A percentile compares a stretch with the other conserved stretches of the same genome.
These are phyloP conservation scores for Schwanniomyces etchellsii DNA, from an alignment of 1,139 yeast genomes.

Conservation along the genomic window DNA sequence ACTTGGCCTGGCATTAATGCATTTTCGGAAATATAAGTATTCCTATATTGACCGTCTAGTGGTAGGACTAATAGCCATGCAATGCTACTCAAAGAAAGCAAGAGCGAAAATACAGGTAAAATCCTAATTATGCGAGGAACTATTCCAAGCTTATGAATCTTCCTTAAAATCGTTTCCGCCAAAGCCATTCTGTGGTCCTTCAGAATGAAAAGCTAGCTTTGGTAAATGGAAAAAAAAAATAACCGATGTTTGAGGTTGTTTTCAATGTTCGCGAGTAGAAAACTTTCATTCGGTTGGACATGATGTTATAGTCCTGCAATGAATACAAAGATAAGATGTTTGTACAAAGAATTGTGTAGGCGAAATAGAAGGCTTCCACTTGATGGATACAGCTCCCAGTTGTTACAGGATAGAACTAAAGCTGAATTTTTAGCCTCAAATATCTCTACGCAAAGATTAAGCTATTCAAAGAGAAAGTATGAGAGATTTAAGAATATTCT, in stretches of 20 bases:
- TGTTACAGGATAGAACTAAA: conserved; percentile 3
- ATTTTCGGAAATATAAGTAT: conserved; percentile 88
- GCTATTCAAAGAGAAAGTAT: conserved; percentile 7
- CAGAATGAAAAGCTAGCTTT: not conserved
- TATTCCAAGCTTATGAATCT: conserved; percentile 51
- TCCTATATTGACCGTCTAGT: conserved; percentile 72
- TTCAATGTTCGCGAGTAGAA: no score
- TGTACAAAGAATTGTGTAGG: conserved; percentile 14
- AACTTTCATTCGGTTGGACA: no score
- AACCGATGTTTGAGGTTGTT: not conserved
- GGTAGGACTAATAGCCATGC: conserved; percentile 71
- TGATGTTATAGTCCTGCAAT: conserved; percentile 1
- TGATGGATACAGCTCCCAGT: conserved; percentile 1
- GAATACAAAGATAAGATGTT: conserved; percentile 1
- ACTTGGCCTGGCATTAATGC: conserved; percentile 98
- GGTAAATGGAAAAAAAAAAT: not conserved
- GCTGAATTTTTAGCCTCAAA: conserved; percentile 4
- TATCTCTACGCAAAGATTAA: conserved; percentile 4
- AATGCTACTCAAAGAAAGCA: conserved; percentile 56
- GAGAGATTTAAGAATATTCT: conserved; percentile 9
- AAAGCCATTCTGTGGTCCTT: conserved; percentile 42
- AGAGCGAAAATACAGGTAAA: conserved; percentile 59
- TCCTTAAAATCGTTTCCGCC: conserved; percentile 49
- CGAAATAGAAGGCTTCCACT: conserved; percentile 16
- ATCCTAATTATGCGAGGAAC: conserved; percentile 50